phyloP scores from a whole-genome alignment of 371 early-diverging fungal genomes.

The Mortierella sp. region DNA sequence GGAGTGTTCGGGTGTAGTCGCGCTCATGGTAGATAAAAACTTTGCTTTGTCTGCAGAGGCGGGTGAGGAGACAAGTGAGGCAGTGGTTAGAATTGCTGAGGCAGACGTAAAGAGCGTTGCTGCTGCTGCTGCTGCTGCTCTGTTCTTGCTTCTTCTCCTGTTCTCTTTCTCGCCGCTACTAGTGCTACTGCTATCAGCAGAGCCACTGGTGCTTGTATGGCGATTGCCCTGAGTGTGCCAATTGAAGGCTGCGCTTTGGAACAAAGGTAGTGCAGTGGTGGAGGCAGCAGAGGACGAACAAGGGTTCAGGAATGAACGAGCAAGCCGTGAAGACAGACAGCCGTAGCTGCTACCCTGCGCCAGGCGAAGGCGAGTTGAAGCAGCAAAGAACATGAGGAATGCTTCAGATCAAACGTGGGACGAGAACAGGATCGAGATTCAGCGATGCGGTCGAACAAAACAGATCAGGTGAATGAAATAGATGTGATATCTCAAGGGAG shows the following conservation, averaged over 20 bases:
- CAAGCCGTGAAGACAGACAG: background rate
- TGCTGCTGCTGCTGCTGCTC: no score
- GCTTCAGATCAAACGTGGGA: background rate
- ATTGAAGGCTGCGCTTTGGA: conserved; percentile 38
- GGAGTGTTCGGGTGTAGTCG: conserved; percentile 39
- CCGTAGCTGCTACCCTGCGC: no score
- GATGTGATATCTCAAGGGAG: no score
- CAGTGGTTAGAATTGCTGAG: conserved; percentile 48
- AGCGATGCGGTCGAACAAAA: no score
- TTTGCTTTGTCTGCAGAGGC: conserved; percentile 26
- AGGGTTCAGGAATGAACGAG: background rate
- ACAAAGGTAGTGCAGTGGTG: conserved; percentile 13
- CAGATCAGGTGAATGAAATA: no score
- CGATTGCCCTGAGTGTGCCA: background rate
- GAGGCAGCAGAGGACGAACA: conserved; percentile 13
- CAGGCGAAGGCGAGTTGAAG: conserved; percentile 5
- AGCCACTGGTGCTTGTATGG: background rate
- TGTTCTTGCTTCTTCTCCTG: conserved; percentile 4
- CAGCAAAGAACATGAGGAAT: conserved; percentile 18
- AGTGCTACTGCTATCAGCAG: background rate
- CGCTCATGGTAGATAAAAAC: conserved; percentile 33
- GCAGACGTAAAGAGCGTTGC: conserved; percentile 23
- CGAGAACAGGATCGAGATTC: background rate
- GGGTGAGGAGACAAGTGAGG: conserved; percentile 21
- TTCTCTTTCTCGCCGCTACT: background rate